These are phyloP conservation scores for Plasmodium vivax DNA, from an alignment of 169 alveolate genomes.

Conservation along the genomic window DNA sequence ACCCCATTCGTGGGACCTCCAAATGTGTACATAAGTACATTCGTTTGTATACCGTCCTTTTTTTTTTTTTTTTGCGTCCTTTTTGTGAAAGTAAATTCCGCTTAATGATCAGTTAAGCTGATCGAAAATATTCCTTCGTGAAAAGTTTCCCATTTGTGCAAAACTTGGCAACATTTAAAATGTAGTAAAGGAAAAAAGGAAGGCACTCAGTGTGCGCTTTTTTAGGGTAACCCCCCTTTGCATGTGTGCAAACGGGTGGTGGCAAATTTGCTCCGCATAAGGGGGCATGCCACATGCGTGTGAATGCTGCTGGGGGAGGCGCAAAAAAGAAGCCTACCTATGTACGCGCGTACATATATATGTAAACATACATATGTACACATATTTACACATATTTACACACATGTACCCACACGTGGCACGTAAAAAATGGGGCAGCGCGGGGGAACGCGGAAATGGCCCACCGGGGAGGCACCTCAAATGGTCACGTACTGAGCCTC, in stretches of 20 bases:
- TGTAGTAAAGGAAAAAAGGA: background rate
- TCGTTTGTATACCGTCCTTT: background rate
- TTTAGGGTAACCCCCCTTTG: background rate
- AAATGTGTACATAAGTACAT: background rate
- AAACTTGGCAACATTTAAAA: background rate
- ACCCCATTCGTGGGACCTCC: background rate
- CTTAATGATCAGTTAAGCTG: background rate
- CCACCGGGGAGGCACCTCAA: background rate
- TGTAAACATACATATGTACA: background rate
- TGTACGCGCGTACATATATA: background rate
- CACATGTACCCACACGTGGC: background rate
- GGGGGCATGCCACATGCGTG: background rate
- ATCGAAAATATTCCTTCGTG: background rate
- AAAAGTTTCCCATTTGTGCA: background rate
- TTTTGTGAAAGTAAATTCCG: background rate
- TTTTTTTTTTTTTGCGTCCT: background rate
- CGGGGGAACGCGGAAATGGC: background rate
- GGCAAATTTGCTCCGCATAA: background rate
- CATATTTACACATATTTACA: background rate
- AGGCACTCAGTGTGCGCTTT: background rate
- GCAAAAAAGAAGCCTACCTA: background rate
- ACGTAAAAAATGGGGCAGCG: background rate
- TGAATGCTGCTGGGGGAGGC: background rate
- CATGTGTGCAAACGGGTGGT: background rate
- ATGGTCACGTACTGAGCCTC: slow-evolving; percentile 76